Evolutionary conservation across 805 yeast genomes (phyloP), one percentile per base, ranked within the genome.

Genomic region (Tetrapisispora taiwanensis): DNA sequence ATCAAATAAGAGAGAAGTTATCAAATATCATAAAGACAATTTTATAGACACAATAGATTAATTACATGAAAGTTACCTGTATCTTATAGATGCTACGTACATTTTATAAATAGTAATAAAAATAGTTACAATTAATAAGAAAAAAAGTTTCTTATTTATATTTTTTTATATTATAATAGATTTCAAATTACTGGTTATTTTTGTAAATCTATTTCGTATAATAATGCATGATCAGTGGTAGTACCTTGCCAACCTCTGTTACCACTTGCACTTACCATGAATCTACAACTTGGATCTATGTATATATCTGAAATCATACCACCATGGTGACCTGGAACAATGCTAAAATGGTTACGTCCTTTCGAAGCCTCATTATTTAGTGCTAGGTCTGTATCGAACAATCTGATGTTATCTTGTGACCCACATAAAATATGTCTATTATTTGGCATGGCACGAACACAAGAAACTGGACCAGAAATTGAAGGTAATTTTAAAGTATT

Each of bases 261-360:
- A 9, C 98, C 98, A 59, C 95, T 83, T 0, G 97, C 81, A 55
- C 95, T 41, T 6, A 90, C 74, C 81, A 92, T 72, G 60, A 84
- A 92, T 48, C 92, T 67, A 33, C 94, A 86, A 1, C 92, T 82
- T 27, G 90, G 90, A 62, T 90, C 97, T 19, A 89, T 81, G 44
- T 76, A 71, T 49, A 92, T 67, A 42, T 79, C 78, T 39, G 95
- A 83, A 30, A 92, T 68, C 3, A 78, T 76, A 24, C 97, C 95
- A 40, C 98, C 97, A 57, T 86, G 95, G 62, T 92, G 97, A 0
- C 98, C 97, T 0, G 98, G 96, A 10, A 92, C 74, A 53, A 94
- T 89, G 60, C 81, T 72, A 58, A 90, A 92, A 15, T 97, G 97
- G 8, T 82, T 71, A 24, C 58, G 52, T 18, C 40, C 22, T 14